phyloP scores from a whole-genome alignment of 108 stramenopile species.

The Cyclotella cryptica region DNA sequence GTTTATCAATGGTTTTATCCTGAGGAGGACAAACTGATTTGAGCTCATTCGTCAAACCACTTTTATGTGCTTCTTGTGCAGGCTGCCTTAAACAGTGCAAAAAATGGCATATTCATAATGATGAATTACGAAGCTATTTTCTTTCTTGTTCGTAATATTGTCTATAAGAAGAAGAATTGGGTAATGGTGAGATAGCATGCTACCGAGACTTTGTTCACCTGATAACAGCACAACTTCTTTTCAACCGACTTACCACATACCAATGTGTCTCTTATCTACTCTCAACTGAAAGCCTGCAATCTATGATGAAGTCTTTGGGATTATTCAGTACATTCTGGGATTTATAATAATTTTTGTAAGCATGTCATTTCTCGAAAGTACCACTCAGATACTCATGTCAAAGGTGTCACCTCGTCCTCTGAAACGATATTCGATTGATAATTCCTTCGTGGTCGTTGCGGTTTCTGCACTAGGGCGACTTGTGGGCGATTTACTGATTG shows the following conservation, averaged over 20 bases:
- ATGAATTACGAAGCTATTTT: slow-evolving; percentile 52
- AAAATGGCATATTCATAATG: slow-evolving; percentile 41
- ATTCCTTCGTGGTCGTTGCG: slow-evolving; percentile 39
- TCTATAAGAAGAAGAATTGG: slow-evolving; percentile 14
- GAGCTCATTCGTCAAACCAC: background rate
- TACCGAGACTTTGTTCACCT: too few relatives aligned
- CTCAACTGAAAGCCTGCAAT: background rate
- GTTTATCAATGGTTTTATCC: background rate
- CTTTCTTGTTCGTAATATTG: slow-evolving; percentile 23
- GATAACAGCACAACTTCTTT: too few relatives aligned
- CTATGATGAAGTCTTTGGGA: slow-evolving; percentile 43
- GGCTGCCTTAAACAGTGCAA: slow-evolving; percentile 26
- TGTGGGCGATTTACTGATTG: slow-evolving; percentile 34
- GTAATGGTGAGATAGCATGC: background rate
- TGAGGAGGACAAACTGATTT: background rate
- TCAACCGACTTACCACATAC: too few relatives aligned
- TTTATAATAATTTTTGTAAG: slow-evolving; percentile 35
- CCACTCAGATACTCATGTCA: slow-evolving; percentile 43
- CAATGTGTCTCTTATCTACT: too few relatives aligned
- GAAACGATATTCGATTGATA: slow-evolving; percentile 45
- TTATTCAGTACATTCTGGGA: slow-evolving; percentile 32
- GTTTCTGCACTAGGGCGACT: slow-evolving; percentile 33
- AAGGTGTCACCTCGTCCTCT: slow-evolving; percentile 39
- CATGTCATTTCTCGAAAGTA: slow-evolving; percentile 30
- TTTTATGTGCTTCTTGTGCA: background rate